Evolutionary conservation across 768 basidiomycete genomes (phyloP), one percentile per base, ranked within the genome.

Genomic region (Termitomyces sp.): DNA sequence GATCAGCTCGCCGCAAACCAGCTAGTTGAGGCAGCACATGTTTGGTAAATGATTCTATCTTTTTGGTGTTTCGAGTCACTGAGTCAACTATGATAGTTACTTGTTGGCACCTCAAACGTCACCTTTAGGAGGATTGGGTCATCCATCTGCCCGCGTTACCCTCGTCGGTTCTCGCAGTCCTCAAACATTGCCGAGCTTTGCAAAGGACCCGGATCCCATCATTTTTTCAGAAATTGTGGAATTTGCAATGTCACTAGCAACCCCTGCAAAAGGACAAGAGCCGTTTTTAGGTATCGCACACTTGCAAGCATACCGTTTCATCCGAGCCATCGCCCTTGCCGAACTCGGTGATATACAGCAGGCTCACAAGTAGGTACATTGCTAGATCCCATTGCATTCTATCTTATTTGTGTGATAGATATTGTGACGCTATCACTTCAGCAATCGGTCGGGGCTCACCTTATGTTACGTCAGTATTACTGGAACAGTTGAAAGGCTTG

Each of bases 171-270:
- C 83, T 20, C 83, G 78, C 59, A 83, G 75, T 67, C 89, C 87
- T 5, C 77, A 74, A 52, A 67, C 68, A 36, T 73, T 69, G 41
- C 79, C 83, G 0, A 77, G 72, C 55, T 86, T 85, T 68, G 73
- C 77, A 68, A 84, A 81, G 68, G 86, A 94, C 67, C 73, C 79
- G 2, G 95, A 97, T 67, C 75, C 88, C 2, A 76, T 94, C 52
- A 83, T 95, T 59, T 83, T 97, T 63, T 87, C 94, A 2, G 97
- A 99, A 74, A 87, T 97, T 50, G 76, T 87, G 14, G 97, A 99
- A 74, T 98, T 93, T 70, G 95, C 93, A 0, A 68, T 94, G 48
- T 92, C 92, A 6, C 74, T 96, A 41, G 77, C 82, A n/a, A 74
- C 88, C 4, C 71, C 81, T 1, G 66, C 78, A 2, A 97, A 97